A percentile compares a stretch with the other conserved stretches of the same genome.
Evolutionary conservation across 805 yeast genomes (phyloP).

Genomic region (Candida nemodendra): DNA sequence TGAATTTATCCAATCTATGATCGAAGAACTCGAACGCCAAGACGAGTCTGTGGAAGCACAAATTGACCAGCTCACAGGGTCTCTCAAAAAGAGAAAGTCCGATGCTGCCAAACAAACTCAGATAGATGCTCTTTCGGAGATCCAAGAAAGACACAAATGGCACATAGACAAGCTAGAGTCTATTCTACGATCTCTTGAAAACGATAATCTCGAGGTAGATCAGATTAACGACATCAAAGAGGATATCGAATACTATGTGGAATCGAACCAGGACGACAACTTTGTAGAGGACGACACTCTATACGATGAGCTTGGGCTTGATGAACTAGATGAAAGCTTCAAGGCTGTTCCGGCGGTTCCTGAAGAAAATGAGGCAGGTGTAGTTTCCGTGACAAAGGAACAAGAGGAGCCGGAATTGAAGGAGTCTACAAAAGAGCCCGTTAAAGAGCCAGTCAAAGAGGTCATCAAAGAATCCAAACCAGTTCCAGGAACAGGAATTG

Average conservation of each 20-base stretch:
- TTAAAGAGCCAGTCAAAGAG: conserved; percentile 6
- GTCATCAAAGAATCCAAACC: conserved; percentile 6
- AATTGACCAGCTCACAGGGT: conserved; percentile 50
- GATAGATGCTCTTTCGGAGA: conserved; percentile 60
- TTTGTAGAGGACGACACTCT: conserved; percentile 92
- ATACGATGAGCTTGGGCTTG: conserved; percentile 81
- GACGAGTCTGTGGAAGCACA: conserved; percentile 76
- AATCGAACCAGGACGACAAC: conserved; percentile 88
- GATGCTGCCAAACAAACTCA: conserved; percentile 55
- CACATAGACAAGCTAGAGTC: conserved; percentile 79
- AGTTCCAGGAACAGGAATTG: conserved; percentile 17
- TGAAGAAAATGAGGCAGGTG: conserved; percentile 16
- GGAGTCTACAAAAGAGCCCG: conserved; percentile 2
- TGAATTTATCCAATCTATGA: conserved; percentile 63
- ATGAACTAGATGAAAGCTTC: conserved; percentile 40
- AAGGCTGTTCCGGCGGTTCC: conserved; percentile 24
- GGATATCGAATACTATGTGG: conserved; percentile 90
- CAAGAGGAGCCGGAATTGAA: conserved; percentile 1
- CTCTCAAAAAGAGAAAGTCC: conserved; percentile 55
- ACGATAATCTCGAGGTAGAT: conserved; percentile 76
- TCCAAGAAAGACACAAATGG: conserved; percentile 70
- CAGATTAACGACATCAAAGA: conserved; percentile 75
- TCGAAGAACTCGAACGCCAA: conserved; percentile 82
- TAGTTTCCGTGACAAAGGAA: conserved; percentile 5
- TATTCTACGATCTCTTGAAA: conserved; percentile 72